A percentile compares a stretch with the other conserved stretches of the same genome.
Conservation (phyloP, 805 yeast species). For the Kodamaea lidongshanica region DNA sequence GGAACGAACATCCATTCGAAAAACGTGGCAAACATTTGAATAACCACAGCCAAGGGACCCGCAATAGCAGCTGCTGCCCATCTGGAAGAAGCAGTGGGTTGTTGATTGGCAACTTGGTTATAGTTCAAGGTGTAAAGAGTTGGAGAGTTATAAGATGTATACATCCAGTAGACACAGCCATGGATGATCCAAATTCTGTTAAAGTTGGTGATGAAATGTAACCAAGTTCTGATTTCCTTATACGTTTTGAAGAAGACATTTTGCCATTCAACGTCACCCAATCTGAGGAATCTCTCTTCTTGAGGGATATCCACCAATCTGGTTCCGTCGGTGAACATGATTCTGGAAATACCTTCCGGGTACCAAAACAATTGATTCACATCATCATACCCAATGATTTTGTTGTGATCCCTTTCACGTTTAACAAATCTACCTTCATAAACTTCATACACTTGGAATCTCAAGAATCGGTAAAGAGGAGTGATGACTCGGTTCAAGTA, state of each 20-base stretch:
- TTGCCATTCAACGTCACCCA: constrained; percentile 91
- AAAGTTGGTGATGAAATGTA: constrained; percentile 89
- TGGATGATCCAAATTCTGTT: constrained; percentile 98
- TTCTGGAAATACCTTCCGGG: constrained; percentile 96
- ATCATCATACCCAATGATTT: constrained; percentile 90
- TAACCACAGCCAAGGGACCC: constrained; percentile 76
- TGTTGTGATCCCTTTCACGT: constrained; percentile 80
- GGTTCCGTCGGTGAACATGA: constrained; percentile 85
- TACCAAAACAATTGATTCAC: constrained; percentile 99
- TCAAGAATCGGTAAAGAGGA: constrained; percentile 75
- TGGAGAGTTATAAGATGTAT: constrained; percentile 87
- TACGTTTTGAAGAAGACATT: constrained; percentile 92
- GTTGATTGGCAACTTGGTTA: constrained; percentile 73
- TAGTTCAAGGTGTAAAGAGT: constrained; percentile 84
- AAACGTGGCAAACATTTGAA: constrained; percentile 82
- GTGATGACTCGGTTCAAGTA: constrained; percentile 87
- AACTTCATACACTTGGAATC: constrained; percentile 77
- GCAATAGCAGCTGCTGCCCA: constrained; percentile 94
- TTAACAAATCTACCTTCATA: constrained; percentile 76
- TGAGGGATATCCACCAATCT: constrained; percentile 85
- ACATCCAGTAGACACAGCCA: constrained; percentile 88
- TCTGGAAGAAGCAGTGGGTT: constrained; percentile 81
- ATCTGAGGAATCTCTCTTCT: constrained; percentile 79
- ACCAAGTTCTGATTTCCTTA: constrained; percentile 95
- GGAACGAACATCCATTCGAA: constrained; percentile 97